Conservation (phyloP, 2,329 filamentous ascomycete species). For the Colletotrichum navitas region DNA sequence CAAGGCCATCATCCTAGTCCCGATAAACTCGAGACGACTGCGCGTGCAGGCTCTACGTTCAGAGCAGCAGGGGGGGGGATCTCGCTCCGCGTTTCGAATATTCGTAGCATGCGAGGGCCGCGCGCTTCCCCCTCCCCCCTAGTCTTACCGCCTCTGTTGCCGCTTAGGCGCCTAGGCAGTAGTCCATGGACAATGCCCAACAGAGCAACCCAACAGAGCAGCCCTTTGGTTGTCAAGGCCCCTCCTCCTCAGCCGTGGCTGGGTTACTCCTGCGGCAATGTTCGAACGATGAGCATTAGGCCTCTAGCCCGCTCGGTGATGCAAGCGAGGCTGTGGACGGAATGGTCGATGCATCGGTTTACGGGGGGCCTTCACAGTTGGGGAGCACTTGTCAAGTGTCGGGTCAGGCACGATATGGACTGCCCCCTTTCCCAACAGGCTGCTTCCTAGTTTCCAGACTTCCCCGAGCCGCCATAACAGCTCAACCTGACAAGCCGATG, state of each 20-base stretch:
- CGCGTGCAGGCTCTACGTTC: neutral
- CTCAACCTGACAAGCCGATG: neutral
- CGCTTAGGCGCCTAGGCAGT: conserved; percentile 20
- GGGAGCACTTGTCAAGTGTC: conserved; percentile 1
- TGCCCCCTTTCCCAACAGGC: conserved; percentile 14
- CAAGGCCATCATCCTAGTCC: conserved; percentile 4
- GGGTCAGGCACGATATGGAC: conserved; percentile 2
- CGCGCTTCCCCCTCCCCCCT: conserved; percentile 1
- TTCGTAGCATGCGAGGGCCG: neutral
- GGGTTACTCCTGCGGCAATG: conserved; percentile 16
- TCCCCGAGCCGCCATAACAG: conserved; percentile 2
- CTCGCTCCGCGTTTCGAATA: conserved; percentile 19
- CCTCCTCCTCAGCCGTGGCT: neutral
- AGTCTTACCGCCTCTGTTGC: neutral
- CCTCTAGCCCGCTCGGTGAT: neutral
- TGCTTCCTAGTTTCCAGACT: conserved; percentile 10
- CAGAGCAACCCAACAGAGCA: neutral
- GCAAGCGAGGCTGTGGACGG: conserved; percentile 10
- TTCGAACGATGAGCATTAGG: conserved; percentile 1
- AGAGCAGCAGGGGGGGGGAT: neutral
- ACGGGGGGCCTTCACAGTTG: conserved; percentile 14
- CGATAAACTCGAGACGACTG: conserved; percentile 23
- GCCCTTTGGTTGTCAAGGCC: conserved; percentile 1
- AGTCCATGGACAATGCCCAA: neutral
- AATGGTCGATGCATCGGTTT: neutral